Conservation (phyloP, 371 early-diverging fungal genomes). For the Mortierella sp. region DNA sequence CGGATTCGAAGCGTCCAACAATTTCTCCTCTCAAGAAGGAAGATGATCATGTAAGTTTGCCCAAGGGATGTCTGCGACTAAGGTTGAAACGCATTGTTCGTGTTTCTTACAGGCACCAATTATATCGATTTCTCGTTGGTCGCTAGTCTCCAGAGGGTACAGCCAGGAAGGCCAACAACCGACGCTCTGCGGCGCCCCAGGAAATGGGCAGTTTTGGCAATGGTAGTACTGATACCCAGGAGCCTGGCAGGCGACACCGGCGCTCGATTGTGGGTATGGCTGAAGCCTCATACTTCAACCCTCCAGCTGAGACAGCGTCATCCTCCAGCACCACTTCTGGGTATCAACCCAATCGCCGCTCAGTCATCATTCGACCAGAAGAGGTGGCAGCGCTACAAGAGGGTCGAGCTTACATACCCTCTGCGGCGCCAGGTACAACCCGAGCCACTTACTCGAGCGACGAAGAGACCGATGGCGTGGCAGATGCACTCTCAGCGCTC, state of each 20-base stretch:
- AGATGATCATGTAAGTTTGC: conserved; percentile 25
- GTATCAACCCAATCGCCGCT: conserved; percentile 49
- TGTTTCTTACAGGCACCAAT: not conserved
- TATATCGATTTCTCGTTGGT: not conserved
- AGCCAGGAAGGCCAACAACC: conserved; percentile 23
- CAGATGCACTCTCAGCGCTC: conserved; percentile 47
- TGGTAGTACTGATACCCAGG: conserved; percentile 9
- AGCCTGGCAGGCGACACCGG: conserved; percentile 17
- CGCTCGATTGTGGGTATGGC: conserved; percentile 14
- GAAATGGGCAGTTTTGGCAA: conserved; percentile 25
- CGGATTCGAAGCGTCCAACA: conserved; percentile 38
- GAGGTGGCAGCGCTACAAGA: conserved; percentile 49
- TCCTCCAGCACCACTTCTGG: not conserved
- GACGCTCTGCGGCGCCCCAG: conserved; percentile 41
- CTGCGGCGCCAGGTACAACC: conserved; percentile 12
- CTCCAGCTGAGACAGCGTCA: conserved; percentile 6
- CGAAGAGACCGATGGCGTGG: conserved; percentile 40
- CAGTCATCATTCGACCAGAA: conserved; percentile 50
- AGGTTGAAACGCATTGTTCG: too few relatives aligned
- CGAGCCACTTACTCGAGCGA: conserved; percentile 29
- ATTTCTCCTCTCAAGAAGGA: conserved; percentile 23
- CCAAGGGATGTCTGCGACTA: too few relatives aligned
- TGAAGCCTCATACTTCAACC: conserved; percentile 9
- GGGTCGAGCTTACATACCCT: conserved; percentile 30
- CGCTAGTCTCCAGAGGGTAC: conserved; percentile 5